Base-by-base conservation (phyloP, 768 basidiomycete species). In the Crucibulum laeve region DNA sequence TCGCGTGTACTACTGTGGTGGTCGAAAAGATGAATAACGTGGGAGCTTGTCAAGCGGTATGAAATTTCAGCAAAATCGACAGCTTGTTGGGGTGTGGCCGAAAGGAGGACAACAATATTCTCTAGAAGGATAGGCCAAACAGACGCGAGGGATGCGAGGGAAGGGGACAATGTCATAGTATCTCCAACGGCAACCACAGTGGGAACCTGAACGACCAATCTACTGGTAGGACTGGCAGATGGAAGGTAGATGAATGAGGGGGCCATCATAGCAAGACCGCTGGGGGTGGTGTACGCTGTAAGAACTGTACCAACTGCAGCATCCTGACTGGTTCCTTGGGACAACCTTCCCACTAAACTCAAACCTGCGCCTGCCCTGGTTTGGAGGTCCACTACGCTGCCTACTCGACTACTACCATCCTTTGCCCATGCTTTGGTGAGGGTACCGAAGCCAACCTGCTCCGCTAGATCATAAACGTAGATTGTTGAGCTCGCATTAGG, bases 1-100 rank as follows among this genome's bases (percentile, higher is more conserved):
- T 98, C 92, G 19, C 95, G 83, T 25, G 83, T 72, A 24, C 82
- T 73, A 48, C 80, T 79, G 56, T 88, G 75, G 53, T 95, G 89
- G 62, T 98, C 93, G 57, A 98, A 93, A 32, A 97, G 67, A 61
- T 97, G 92, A 43, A 93, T 74, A 44, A 89, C 82, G 62, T 95
- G 90, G 32, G 68, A 75, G 15, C 67, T 60, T 13, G 73, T 71
- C 39, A 87, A 63, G 46, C 71, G 73, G 69, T 93, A 93, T n/a
- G 91, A 73, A 38, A 91, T 71, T 21, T 77, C 55, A 2, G 92
- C 79, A 43, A 91, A 77, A 54, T 91, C 86, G 37, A 84, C 76
- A 13, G 87, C 73, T 60, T 96, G 91, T 50, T 87, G 84, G 1
- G 91, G 81, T 3, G 87, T 84, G 2, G 91, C 82, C 28, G 92